phyloP scores from a whole-genome alignment of 371 early-diverging fungal genomes.

The Mortierella sp. region DNA sequence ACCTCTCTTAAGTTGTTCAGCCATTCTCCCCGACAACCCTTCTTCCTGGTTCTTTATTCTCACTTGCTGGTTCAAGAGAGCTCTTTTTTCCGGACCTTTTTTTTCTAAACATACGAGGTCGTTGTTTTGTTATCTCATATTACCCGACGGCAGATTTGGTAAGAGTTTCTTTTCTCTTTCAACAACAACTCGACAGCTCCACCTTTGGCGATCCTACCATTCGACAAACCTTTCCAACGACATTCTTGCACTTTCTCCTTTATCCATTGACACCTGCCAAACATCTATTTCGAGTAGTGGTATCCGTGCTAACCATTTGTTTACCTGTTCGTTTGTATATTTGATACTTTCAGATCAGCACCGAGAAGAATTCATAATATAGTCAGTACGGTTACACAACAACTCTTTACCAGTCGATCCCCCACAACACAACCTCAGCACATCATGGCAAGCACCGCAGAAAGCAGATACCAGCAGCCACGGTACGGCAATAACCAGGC shows the following conservation, averaged over 20 bases:
- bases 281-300: no score
- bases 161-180: neutral
- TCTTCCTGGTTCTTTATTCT: neutral
- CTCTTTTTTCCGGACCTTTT: neutral
- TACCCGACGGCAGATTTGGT: neutral
- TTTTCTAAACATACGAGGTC: neutral
- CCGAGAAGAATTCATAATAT: neutral
- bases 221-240: no score
- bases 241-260: no score
- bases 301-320: neutral
- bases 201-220: neutral
- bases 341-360: slow-evolving; percentile 1
- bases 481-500: slow-evolving; percentile 24
- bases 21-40: neutral
- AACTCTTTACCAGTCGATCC: neutral
- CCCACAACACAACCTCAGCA: neutral
- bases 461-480: slow-evolving; percentile 28
- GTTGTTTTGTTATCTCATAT: neutral
- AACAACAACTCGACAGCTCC: neutral
- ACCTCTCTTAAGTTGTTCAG: neutral
- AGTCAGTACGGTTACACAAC: slow-evolving; percentile 21
- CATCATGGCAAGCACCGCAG: slow-evolving; percentile 25
- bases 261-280: no score
- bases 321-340: neutral
- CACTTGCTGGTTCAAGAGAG: slow-evolving; percentile 39